Conservation (phyloP, 108 stramenopile species). For the Craspedostauros australis region DNA sequence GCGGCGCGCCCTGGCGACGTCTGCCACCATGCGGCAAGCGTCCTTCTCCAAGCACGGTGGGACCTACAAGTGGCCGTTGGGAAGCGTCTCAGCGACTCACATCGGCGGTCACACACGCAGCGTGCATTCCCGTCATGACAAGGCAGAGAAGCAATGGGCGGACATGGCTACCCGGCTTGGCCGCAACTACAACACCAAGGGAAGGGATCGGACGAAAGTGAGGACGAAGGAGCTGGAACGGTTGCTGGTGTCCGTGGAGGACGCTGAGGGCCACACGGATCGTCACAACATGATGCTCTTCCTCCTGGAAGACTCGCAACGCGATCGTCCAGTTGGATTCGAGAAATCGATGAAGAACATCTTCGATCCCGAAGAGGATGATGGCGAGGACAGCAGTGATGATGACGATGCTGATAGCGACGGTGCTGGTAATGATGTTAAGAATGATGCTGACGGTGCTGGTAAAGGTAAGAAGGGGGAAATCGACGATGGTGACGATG, state of each 20-base stretch:
- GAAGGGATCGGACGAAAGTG: conserved; percentile 55
- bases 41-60: conserved; percentile 75
- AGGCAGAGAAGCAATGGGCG: conserved; percentile 81
- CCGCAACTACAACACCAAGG: conserved; percentile 21
- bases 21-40: conserved; percentile 66
- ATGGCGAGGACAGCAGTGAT: conserved; percentile 6
- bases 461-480: too few species aligned
- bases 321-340: conserved; percentile 62
- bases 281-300: conserved; percentile 84
- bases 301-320: conserved; percentile 61
- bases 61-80: conserved; percentile 79
- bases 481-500: neutral
- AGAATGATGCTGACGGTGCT: neutral
- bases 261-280: conserved; percentile 72
- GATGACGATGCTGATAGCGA: neutral
- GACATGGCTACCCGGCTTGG: conserved; percentile 51
- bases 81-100: conserved; percentile 61
- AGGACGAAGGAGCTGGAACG: conserved; percentile 72
- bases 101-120: conserved; percentile 68
- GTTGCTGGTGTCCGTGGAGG: conserved; percentile 58
- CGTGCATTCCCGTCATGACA: conserved; percentile 73
- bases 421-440: neutral
- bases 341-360: conserved; percentile 54
- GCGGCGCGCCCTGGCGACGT: conserved; percentile 60
- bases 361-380: conserved; percentile 78